phyloP scores from a whole-genome alignment of 2,329 filamentous ascomycete genomes.

The Daldinia eschscholtzii region DNA sequence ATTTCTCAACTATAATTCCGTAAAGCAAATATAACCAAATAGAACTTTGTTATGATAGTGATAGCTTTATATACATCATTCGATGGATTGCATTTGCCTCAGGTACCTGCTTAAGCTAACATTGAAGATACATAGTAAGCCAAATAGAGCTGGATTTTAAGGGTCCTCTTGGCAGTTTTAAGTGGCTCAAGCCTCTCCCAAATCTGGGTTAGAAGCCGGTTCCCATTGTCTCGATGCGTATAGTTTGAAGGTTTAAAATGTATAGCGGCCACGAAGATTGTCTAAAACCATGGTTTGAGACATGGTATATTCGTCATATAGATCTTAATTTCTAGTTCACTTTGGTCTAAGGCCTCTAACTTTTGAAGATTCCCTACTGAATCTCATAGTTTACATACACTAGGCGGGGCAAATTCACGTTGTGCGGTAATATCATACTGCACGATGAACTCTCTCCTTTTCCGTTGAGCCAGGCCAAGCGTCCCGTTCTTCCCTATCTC shows the following conservation, averaged over 20 bases:
- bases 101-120: background rate
- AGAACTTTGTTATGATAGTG: background rate
- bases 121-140: background rate
- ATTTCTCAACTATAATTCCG: background rate
- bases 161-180: conserved; percentile 5
- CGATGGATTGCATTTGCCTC: background rate
- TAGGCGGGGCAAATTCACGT: background rate
- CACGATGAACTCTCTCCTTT: background rate
- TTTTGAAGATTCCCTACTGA: conserved; percentile 4
- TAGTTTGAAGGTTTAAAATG: background rate
- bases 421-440: background rate
- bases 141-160: background rate
- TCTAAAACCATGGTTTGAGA: background rate
- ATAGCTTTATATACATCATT: background rate
- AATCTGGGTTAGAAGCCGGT: background rate
- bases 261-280: background rate
- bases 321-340: background rate
- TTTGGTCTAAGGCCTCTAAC: background rate
- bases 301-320: background rate
- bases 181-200: background rate
- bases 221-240: background rate
- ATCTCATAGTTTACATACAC: conserved; percentile 5
- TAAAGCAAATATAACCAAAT: background rate
- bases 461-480: background rate
- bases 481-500: background rate